A percentile compares a stretch with the other conserved stretches of the same genome.
These are phyloP conservation scores for Cladorrhinum samala DNA, from an alignment of 495 filamentous ascomycete species.

Conservation along the genomic window DNA sequence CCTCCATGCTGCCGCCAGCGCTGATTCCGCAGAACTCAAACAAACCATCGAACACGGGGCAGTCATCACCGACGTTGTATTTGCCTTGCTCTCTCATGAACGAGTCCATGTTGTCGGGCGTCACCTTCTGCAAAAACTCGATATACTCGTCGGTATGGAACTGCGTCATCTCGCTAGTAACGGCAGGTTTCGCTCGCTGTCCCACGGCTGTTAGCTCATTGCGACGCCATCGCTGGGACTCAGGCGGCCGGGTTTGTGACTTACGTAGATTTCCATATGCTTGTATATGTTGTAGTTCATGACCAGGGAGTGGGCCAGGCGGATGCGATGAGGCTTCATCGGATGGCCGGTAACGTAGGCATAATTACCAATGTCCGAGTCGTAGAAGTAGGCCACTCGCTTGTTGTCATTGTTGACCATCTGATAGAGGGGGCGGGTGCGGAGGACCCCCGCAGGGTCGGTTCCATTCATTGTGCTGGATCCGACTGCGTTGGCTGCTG, in stretches of 20 bases:
- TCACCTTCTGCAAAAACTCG: conserved; percentile 93
- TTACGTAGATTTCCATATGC: conserved; percentile 97
- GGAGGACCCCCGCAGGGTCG: conserved; percentile 30
- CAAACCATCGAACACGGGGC: conserved; percentile 93
- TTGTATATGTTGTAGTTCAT: conserved; percentile 99
- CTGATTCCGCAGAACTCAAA: conserved; percentile 99
- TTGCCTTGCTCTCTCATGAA: conserved; percentile 89
- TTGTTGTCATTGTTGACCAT: conserved; percentile 42
- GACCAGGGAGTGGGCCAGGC: conserved; percentile 91
- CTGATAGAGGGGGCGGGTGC: conserved; percentile 27
- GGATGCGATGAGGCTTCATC: conserved; percentile 98
- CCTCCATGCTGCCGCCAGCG: conserved; percentile 95
- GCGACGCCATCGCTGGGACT: too few species aligned
- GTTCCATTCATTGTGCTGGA: conserved; percentile 15
- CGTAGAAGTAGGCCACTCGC: conserved; percentile 94
- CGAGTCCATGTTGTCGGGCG: conserved; percentile 96
- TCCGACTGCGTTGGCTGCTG: too few species aligned
- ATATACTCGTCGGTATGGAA: conserved; percentile 99
- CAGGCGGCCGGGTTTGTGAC: too few species aligned
- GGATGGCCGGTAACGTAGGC: conserved; percentile 97
- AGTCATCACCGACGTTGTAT: conserved; percentile 97
- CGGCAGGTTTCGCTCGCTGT: conserved; percentile 93
- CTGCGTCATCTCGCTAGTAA: conserved; percentile 95
- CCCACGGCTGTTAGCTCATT: too few species aligned
- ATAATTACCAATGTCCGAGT: conserved; percentile 93